Conservation (phyloP, 805 yeast genomes). For the Monosporozyma aerobia region DNA sequence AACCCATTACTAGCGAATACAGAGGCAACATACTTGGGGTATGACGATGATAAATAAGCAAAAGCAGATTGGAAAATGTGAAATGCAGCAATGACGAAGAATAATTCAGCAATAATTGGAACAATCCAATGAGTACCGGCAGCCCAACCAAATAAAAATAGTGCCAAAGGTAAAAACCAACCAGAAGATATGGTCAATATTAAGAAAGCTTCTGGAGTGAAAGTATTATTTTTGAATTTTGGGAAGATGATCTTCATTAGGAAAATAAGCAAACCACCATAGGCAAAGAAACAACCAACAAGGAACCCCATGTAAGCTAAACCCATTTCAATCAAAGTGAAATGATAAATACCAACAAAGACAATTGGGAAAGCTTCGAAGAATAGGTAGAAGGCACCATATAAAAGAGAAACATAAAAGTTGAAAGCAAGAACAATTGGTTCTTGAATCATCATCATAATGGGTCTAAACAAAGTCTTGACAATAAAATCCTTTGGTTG, state of each 20-base stretch:
- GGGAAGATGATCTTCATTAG: constrained; percentile 24
- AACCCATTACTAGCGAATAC: constrained; percentile 51
- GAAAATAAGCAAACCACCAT: constrained; percentile 20
- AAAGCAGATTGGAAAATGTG: constrained; percentile 43
- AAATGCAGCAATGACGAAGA: constrained; percentile 36
- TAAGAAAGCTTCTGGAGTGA: constrained; percentile 36
- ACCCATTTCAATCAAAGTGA: constrained; percentile 41
- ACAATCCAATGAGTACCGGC: constrained; percentile 42
- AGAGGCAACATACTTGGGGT: constrained; percentile 44
- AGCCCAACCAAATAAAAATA: constrained; percentile 46
- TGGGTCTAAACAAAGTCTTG: constrained; percentile 40
- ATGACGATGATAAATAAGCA: constrained; percentile 41
- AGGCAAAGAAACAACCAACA: constrained; percentile 40
- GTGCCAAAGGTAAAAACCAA: constrained; percentile 34
- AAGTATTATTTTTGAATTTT: constrained; percentile 20
- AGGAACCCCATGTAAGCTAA: constrained; percentile 38
- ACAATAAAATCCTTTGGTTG: constrained; percentile 13
- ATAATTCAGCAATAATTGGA: constrained; percentile 36
- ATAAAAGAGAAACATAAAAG: constrained; percentile 42
- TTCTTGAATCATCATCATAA: constrained; percentile 41
- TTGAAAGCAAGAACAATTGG: constrained; percentile 48
- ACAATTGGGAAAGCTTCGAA: constrained; percentile 57
- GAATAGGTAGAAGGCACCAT: constrained; percentile 46
- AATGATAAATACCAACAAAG: constrained; percentile 36
- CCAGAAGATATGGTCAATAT: constrained; percentile 36